phyloP scores from a whole-genome alignment of 148 eudicot genomes.

The Rhododendron ovatum region DNA sequence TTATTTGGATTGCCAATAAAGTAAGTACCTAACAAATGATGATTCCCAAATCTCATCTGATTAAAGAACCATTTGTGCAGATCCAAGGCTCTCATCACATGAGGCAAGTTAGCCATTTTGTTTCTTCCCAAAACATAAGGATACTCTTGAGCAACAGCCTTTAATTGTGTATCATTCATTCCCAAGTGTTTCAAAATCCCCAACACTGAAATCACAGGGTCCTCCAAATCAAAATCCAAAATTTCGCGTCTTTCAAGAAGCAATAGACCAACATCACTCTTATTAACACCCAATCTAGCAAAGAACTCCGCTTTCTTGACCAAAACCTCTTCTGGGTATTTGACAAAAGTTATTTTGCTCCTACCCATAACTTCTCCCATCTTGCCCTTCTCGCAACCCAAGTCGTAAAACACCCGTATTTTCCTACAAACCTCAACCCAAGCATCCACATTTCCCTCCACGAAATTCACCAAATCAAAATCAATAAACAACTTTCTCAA shows the following conservation, averaged over 20 bases:
- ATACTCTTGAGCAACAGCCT: conserved; percentile 26
- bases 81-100: conserved; percentile 57
- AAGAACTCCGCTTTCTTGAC: conserved; percentile 48
- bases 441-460: conserved; percentile 41
- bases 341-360: conserved; percentile 34
- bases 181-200: conserved; percentile 55
- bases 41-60: conserved; percentile 39
- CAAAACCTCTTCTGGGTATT: conserved; percentile 47
- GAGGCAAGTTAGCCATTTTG: conserved; percentile 53
- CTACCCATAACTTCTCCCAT: conserved; percentile 46
- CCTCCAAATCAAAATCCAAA: conserved; percentile 39
- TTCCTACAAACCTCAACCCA: conserved; percentile 52
- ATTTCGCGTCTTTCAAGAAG: conserved; percentile 56
- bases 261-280: conserved; percentile 43
- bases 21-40: conserved; percentile 29
- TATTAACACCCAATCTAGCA: conserved; percentile 38
- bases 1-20: conserved; percentile 31
- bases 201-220: conserved; percentile 40
- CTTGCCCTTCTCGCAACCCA: conserved; percentile 52
- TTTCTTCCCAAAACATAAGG: conserved; percentile 62
- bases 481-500: conserved; percentile 55
- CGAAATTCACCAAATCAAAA: conserved; percentile 29
- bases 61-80: conserved; percentile 62
- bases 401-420: conserved; percentile 48
- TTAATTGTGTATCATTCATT: conserved; percentile 20